Evolutionary conservation across 2,329 filamentous ascomycete species (phyloP).

Genomic region (Cadophora sp.): DNA sequence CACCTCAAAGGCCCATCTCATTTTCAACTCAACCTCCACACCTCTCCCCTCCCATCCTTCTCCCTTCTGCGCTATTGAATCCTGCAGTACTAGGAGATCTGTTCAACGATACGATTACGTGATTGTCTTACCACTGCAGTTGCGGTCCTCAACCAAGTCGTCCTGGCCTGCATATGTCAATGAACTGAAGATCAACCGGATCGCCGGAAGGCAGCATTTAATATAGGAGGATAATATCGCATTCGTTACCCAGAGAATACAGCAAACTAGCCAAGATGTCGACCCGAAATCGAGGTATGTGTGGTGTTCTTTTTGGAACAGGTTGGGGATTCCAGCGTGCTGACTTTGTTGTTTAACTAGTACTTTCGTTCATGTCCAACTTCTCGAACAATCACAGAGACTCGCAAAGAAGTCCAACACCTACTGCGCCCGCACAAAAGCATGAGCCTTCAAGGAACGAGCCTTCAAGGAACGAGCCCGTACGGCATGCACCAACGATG

Average conservation of each 20-base stretch:
- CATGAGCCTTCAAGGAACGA: constrained; percentile 33
- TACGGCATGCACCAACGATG: constrained; percentile 48
- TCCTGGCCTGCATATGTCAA: constrained; percentile 25
- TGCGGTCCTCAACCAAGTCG: constrained; percentile 1
- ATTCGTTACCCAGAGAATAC: constrained; percentile 29
- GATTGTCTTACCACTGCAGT: not conserved
- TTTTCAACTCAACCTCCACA: not conserved
- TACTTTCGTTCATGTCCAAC: constrained; percentile 88
- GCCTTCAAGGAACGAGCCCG: constrained; percentile 31
- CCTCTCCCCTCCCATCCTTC: not conserved
- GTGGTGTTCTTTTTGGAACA: constrained; percentile 1
- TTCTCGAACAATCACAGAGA: constrained; percentile 61
- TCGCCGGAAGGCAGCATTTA: constrained; percentile 30
- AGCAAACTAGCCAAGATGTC: constrained; percentile 40
- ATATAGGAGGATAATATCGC: constrained; percentile 20
- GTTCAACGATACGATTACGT: not conserved
- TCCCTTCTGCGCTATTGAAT: not conserved
- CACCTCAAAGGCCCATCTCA: not conserved
- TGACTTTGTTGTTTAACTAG: constrained; percentile 52
- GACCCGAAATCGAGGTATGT: constrained; percentile 45
- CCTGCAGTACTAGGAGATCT: not conserved
- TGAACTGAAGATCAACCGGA: constrained; percentile 31
- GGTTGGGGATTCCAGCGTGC: not conserved
- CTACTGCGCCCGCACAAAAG: constrained; percentile 38
- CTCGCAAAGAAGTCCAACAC: constrained; percentile 43